These are phyloP conservation scores for Niveomyces coronatus DNA, from an alignment of 2,329 filamentous ascomycete species.

Conservation along the genomic window DNA sequence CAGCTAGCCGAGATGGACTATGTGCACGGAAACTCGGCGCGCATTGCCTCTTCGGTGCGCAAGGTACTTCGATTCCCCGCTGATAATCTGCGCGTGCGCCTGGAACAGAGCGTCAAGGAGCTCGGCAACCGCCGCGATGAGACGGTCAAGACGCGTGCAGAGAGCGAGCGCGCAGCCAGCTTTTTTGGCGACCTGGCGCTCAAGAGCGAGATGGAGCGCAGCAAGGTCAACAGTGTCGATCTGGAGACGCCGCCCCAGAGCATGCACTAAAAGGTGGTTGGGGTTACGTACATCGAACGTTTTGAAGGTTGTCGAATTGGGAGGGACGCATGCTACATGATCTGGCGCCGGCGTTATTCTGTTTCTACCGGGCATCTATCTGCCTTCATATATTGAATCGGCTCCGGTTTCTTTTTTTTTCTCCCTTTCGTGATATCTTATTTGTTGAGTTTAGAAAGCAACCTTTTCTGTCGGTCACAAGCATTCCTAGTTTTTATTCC, in stretches of 20 bases:
- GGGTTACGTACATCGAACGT: too few species aligned
- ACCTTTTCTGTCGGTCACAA: too few species aligned
- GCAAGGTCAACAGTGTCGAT: slow-evolving; percentile 40
- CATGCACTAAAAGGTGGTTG: slow-evolving; percentile 3
- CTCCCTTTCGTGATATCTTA: too few species aligned
- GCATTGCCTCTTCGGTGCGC: slow-evolving; percentile 77
- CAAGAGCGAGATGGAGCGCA: slow-evolving; percentile 44
- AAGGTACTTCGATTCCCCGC: slow-evolving; percentile 82
- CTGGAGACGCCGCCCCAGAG: slow-evolving; percentile 41
- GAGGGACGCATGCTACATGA: too few species aligned
- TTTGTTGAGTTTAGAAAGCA: too few species aligned
- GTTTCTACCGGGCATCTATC: too few species aligned
- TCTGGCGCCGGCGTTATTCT: too few species aligned
- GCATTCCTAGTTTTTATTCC: too few species aligned
- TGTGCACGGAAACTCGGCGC: slow-evolving; percentile 74
- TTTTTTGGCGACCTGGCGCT: slow-evolving; percentile 84
- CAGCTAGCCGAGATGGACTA: slow-evolving; percentile 82
- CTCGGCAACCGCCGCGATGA: slow-evolving; percentile 70
- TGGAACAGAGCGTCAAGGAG: slow-evolving; percentile 79
- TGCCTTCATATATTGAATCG: too few species aligned
- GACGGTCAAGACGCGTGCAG: slow-evolving; percentile 67
- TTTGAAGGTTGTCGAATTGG: too few species aligned
- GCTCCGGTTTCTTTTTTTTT: too few species aligned
- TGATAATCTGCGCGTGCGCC: slow-evolving; percentile 70
- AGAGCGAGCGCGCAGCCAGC: slow-evolving; percentile 79